Evolutionary conservation across 768 basidiomycete genomes (phyloP), one percentile per base, ranked within the genome.

Genomic region (Suillus subalutaceus): DNA sequence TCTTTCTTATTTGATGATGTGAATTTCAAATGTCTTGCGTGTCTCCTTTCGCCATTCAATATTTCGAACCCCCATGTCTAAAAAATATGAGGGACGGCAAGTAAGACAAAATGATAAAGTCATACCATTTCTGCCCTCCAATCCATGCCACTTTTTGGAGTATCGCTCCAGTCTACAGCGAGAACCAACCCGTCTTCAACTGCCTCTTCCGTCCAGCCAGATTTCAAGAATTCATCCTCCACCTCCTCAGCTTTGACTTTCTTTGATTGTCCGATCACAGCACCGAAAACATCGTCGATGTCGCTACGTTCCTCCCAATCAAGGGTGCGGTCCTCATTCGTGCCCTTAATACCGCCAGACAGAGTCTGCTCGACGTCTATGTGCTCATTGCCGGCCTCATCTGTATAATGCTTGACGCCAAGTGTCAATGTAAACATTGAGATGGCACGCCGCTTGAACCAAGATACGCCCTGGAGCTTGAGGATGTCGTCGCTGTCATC

Each of bases 41-140:
- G 87, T 66, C 88, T 80, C 70, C 88, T 84, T 71, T 86, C 85
- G 35, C 81, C 86, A 20, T 89, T 78, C 68, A 89, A 77, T 6
- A 81, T 79, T 70, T 89, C 82, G n/a, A 92, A 82, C 37, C 90
- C 91, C 91, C 90, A 92, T 2, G 75, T 77, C 83, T 83, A 40
- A 38, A 64, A 13, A 57, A 23, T 13, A 55, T 37, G 6, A 32
- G 35, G 56, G 62, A 61, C 38, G 62, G 58, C 40, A 52, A 66
- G 62, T 40, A 40, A 46, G 7, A 40, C 37, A 20, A 41, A 32
- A 26, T 6, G 64, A 56, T 26, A 26, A 57, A 32, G 32, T 52
- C 69, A 79, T 65, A 90, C 91, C 84, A 91, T 89, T 50, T 87
- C 75, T 2, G 82, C 88, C 66, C 78, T 84, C 92, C 92, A 93